A percentile compares a stretch with the other conserved stretches of the same genome.
Evolutionary conservation across 2,329 filamentous ascomycete species (phyloP).

Genomic region (Septoria petroselini): DNA sequence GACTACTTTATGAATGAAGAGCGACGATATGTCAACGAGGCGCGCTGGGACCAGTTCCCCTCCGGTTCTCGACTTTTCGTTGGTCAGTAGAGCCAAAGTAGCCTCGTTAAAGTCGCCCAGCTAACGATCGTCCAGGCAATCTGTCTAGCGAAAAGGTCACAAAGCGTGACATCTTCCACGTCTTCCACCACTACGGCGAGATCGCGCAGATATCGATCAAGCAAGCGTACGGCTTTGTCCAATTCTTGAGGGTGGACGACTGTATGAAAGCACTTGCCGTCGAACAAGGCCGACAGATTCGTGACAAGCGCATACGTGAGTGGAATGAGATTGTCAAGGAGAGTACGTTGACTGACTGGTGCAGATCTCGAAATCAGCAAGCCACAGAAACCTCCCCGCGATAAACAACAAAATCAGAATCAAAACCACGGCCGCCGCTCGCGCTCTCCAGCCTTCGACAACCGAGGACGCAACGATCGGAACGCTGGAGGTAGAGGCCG

Average conservation of each 20-base stretch:
- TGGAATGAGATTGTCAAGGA: conserved; percentile 23
- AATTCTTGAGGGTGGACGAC: conserved; percentile 75
- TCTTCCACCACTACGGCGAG: conserved; percentile 80
- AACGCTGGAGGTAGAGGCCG: conserved; percentile 46
- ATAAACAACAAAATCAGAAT: conserved; percentile 24
- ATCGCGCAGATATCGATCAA: conserved; percentile 95
- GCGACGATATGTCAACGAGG: conserved; percentile 70
- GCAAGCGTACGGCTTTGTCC: conserved; percentile 93
- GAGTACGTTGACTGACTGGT: conserved; percentile 33
- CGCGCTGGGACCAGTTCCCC: conserved; percentile 78
- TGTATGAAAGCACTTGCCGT: conserved; percentile 71
- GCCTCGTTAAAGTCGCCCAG: conserved; percentile 1
- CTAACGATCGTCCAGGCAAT: conserved; percentile 61
- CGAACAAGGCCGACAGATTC: conserved; percentile 76
- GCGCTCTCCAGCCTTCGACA: conserved; percentile 61
- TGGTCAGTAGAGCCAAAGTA: conserved; percentile 52
- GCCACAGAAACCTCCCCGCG: conserved; percentile 58
- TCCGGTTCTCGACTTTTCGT: conserved; percentile 76
- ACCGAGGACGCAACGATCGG: conserved; percentile 45
- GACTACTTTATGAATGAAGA: conserved; percentile 72
- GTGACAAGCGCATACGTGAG: conserved; percentile 92
- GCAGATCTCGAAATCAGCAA: conserved; percentile 87
- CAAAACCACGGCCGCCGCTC: conserved; percentile 45
- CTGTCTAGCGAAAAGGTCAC: conserved; percentile 89
- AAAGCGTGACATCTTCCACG: conserved; percentile 88